Evolutionary conservation across 2,329 filamentous ascomycete genomes (phyloP).

Genomic region (Fusarium tjaetaba): DNA sequence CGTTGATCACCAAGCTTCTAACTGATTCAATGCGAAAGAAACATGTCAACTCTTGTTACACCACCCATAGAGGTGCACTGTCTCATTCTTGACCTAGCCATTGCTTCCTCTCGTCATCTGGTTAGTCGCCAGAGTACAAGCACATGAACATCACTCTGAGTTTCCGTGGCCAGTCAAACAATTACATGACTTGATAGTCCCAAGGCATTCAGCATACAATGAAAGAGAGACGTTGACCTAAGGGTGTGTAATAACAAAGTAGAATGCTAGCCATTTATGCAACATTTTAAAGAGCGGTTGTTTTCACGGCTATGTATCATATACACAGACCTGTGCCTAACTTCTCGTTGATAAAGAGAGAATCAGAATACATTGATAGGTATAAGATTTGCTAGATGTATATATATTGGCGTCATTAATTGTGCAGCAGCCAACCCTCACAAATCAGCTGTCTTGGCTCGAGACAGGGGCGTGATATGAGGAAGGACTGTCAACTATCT

Average conservation of each 20-base stretch:
- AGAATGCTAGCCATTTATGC: neutral
- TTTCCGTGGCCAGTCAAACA: neutral
- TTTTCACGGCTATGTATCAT: neutral
- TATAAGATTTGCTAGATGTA: neutral
- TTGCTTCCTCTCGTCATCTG: neutral
- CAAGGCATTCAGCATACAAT: neutral
- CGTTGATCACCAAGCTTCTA: neutral
- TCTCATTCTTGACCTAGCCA: neutral
- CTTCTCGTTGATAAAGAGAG: neutral
- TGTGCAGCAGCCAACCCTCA: neutral
- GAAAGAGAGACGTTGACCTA: too few relatives aligned
- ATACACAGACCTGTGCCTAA: neutral
- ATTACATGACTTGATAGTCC: neutral
- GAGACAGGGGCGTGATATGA: neutral
- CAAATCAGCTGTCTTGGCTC: too few relatives aligned
- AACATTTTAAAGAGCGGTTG: neutral
- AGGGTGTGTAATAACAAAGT: neutral
- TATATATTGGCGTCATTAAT: neutral
- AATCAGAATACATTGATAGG: too few relatives aligned
- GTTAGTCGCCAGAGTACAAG: neutral
- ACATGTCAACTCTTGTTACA: too few relatives aligned
- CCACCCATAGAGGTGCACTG: too few relatives aligned
- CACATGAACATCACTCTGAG: neutral
- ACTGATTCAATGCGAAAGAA: neutral
- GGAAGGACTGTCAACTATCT: neutral